Percentiles rank a stretch among this genome's conserved stretches.
These are phyloP conservation scores for Fusarium staphyleae DNA, from an alignment of 2,329 filamentous ascomycete species.

Conservation along the genomic window DNA sequence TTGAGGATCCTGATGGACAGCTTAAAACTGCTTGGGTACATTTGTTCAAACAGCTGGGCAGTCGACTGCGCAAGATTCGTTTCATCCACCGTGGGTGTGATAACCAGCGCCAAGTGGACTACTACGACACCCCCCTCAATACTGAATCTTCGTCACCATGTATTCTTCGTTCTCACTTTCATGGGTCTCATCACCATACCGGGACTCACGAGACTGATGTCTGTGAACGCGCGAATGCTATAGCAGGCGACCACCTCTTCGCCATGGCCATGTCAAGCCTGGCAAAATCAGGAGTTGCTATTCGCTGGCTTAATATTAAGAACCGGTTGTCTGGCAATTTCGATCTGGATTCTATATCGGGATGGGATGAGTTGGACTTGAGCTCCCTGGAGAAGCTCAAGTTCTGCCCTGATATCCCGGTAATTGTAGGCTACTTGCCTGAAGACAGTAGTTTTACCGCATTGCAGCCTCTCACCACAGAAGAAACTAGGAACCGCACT, in stretches of 20 bases:
- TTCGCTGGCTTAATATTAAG: background rate
- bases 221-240: too few relatives aligned
- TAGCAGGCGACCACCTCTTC: too few relatives aligned
- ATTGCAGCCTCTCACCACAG: background rate
- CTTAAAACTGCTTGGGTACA: background rate
- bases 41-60: background rate
- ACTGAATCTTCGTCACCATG: too few relatives aligned
- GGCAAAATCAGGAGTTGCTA: background rate
- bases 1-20: background rate
- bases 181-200: too few relatives aligned
- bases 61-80: background rate
- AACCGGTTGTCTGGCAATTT: background rate
- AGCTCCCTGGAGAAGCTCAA: background rate
- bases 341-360: background rate
- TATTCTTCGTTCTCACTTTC: too few relatives aligned
- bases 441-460: background rate
- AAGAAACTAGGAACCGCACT: background rate
- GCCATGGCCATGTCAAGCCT: constrained; percentile 2
- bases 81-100: too few relatives aligned
- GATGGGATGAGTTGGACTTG: background rate
- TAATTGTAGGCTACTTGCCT: too few relatives aligned
- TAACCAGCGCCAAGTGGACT: too few relatives aligned
- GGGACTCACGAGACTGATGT: too few relatives aligned
- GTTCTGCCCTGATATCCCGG: background rate
- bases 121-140: too few relatives aligned